Evolutionary conservation across 176 grass and related monocot genomes (phyloP).

Genomic region (Metroxylon sagu): DNA sequence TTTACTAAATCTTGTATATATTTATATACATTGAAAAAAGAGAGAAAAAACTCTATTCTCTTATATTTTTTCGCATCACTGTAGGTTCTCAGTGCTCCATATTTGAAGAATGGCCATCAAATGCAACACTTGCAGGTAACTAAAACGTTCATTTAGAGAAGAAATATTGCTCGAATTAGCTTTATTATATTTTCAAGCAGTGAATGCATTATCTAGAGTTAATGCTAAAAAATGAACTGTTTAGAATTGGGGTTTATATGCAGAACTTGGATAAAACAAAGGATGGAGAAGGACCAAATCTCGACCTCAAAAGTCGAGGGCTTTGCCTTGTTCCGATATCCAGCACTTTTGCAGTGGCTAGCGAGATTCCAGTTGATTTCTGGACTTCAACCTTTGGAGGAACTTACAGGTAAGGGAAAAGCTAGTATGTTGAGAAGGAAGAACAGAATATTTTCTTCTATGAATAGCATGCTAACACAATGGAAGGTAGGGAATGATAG

Average conservation of each 20-base stretch:
- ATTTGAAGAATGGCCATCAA: constrained; percentile 69
- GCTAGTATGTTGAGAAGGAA: too few relatives aligned
- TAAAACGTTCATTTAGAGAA: not conserved
- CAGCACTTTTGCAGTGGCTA: constrained; percentile 72
- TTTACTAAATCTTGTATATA: too few relatives aligned
- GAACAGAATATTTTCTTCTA: too few relatives aligned
- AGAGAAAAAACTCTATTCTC: too few relatives aligned
- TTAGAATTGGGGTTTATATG: constrained; percentile 10
- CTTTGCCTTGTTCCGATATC: constrained; percentile 84
- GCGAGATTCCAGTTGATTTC: constrained; percentile 68
- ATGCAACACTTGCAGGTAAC: constrained; percentile 68
- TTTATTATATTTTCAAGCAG: too few relatives aligned
- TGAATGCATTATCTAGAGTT: not conserved
- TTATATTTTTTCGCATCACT: not conserved
- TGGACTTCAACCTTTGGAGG: constrained; percentile 61
- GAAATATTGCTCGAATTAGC: not conserved
- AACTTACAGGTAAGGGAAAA: constrained; percentile 61
- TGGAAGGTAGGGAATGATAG: too few relatives aligned
- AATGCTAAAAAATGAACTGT: not conserved
- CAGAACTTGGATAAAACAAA: constrained; percentile 49
- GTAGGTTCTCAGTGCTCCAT: constrained; percentile 82
- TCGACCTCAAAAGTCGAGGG: constrained; percentile 65
- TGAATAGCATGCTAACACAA: too few relatives aligned
- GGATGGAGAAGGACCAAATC: constrained; percentile 36
- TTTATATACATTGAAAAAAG: too few relatives aligned